Evolutionary conservation across 306 rosid species (phyloP).

Genomic region (Vigna mungo): DNA sequence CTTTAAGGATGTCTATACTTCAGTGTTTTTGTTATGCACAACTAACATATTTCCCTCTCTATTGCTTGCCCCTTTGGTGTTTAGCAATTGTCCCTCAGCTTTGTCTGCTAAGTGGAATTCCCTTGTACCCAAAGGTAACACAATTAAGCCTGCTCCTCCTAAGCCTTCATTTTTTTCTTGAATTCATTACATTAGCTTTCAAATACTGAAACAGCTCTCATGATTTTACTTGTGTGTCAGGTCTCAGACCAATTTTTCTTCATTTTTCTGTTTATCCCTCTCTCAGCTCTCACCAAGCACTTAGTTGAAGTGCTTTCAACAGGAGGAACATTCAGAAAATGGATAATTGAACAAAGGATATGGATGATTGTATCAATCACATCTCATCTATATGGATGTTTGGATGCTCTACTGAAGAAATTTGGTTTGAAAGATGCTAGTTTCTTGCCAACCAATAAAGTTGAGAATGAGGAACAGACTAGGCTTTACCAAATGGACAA

Average conservation of each 20-base stretch:
- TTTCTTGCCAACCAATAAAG: conserved; percentile 69
- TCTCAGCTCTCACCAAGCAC: conserved; percentile 48
- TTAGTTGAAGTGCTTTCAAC: conserved; percentile 56
- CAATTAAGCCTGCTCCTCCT: not conserved
- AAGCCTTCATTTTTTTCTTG: not conserved
- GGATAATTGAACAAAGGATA: conserved; percentile 61
- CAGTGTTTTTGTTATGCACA: conserved; percentile 60
- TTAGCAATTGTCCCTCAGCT: conserved; percentile 65
- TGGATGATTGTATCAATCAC: conserved; percentile 72
- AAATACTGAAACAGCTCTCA: not conserved
- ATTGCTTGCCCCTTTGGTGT: conserved; percentile 63
- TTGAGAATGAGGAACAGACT: conserved; percentile 53
- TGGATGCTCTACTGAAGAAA: conserved; percentile 60
- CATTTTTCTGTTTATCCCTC: conserved; percentile 52
- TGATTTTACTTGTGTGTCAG: conserved; percentile 43
- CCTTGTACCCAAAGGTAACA: conserved; percentile 70
- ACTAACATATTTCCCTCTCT: conserved; percentile 48
- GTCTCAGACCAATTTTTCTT: conserved; percentile 56
- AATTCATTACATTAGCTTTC: conserved; percentile 29
- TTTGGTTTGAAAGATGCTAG: conserved; percentile 55
- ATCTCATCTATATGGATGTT: conserved; percentile 52
- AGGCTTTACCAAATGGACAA: conserved; percentile 56
- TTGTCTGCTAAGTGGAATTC: conserved; percentile 54
- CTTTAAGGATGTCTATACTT: conserved; percentile 51
- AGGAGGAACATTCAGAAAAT: conserved; percentile 53